These are phyloP conservation scores for Hymenoscyphus infarciens DNA, from an alignment of 2,329 filamentous ascomycete genomes.

Conservation along the genomic window DNA sequence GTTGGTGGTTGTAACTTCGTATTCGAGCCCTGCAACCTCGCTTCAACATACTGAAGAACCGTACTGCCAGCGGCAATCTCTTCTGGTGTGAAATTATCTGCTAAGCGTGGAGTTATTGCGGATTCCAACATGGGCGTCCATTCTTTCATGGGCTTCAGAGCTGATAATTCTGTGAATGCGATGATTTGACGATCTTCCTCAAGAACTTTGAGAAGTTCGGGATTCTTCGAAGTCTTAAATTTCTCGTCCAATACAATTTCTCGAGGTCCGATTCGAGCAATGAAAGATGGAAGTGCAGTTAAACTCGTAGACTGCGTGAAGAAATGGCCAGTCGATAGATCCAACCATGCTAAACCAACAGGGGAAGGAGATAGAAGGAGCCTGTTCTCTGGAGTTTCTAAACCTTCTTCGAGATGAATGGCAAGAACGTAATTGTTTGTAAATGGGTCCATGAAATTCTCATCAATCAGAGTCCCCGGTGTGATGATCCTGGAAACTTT, in stretches of 20 bases:
- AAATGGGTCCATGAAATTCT: slow-evolving; percentile 93
- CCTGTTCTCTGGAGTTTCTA: slow-evolving; percentile 10
- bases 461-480: slow-evolving; percentile 92
- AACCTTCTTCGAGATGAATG: slow-evolving; percentile 55
- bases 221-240: slow-evolving; percentile 53
- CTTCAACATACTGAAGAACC: slow-evolving; percentile 79
- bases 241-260: slow-evolving; percentile 77
- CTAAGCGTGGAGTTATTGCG: slow-evolving; percentile 53
- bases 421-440: slow-evolving; percentile 91
- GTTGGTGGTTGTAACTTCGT: slow-evolving; percentile 82
- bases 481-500: slow-evolving; percentile 85
- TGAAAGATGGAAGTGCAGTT: slow-evolving; percentile 68
- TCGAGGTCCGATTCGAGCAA: slow-evolving; percentile 77
- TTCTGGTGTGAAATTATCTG: slow-evolving; percentile 55
- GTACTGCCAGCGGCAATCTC: slow-evolving; percentile 77
- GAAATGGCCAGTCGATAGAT: slow-evolving; percentile 93
- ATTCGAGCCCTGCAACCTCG: slow-evolving; percentile 70
- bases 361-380: slow-evolving; percentile 33
- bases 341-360: slow-evolving; percentile 87
- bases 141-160: slow-evolving; percentile 39
- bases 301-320: slow-evolving; percentile 75
- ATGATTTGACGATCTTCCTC: slow-evolving; percentile 73
- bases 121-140: slow-evolving; percentile 79
- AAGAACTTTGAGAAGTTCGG: slow-evolving; percentile 63
- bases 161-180: slow-evolving; percentile 59